Evolutionary conservation across 108 stramenopile species (phyloP).

Genomic region (Discostella stelligeroides): DNA sequence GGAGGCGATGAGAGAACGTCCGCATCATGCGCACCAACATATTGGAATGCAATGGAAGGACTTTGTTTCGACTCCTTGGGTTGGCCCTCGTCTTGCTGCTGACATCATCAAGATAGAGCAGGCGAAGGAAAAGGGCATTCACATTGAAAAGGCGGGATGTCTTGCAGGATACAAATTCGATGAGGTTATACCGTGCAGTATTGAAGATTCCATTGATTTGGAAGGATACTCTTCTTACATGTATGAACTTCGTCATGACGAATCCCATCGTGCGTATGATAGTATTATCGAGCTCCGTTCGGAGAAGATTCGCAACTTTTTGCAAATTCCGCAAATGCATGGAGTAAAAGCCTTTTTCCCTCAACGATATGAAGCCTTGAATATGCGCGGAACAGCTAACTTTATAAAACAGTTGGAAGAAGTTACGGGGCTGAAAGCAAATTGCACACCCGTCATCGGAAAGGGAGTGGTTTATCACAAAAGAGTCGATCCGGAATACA

Average conservation of each 20-base stretch:
- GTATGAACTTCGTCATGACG: slow-evolving; percentile 14
- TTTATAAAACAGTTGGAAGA: slow-evolving; percentile 25
- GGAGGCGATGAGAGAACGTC: slow-evolving; percentile 40
- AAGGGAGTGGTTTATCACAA: slow-evolving; percentile 17
- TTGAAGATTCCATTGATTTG: slow-evolving; percentile 4
- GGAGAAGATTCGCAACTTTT: slow-evolving; percentile 22
- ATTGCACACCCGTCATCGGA: slow-evolving; percentile 18
- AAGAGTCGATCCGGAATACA: slow-evolving; percentile 7
- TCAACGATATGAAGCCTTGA: slow-evolving; percentile 25
- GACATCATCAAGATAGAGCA: slow-evolving; percentile 10
- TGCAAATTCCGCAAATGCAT: slow-evolving; percentile 15
- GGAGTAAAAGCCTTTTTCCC: slow-evolving; percentile 26
- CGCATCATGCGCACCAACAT: slow-evolving; percentile 21
- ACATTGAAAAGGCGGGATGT: slow-evolving; percentile 10
- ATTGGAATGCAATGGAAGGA: slow-evolving; percentile 20
- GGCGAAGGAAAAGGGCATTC: neutral
- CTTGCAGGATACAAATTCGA: slow-evolving; percentile 16
- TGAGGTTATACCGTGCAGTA: slow-evolving; percentile 17
- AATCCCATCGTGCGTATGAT: slow-evolving; percentile 13
- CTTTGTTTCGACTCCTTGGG: slow-evolving; percentile 38
- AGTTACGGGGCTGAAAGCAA: slow-evolving; percentile 26
- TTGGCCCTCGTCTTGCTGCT: slow-evolving; percentile 3
- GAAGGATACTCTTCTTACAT: slow-evolving; percentile 9
- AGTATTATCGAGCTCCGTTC: slow-evolving; percentile 20
- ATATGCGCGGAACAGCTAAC: slow-evolving; percentile 16